Evolutionary conservation across 2,329 filamentous ascomycete species (phyloP).

Genomic region (Xylariaceae sp.): DNA sequence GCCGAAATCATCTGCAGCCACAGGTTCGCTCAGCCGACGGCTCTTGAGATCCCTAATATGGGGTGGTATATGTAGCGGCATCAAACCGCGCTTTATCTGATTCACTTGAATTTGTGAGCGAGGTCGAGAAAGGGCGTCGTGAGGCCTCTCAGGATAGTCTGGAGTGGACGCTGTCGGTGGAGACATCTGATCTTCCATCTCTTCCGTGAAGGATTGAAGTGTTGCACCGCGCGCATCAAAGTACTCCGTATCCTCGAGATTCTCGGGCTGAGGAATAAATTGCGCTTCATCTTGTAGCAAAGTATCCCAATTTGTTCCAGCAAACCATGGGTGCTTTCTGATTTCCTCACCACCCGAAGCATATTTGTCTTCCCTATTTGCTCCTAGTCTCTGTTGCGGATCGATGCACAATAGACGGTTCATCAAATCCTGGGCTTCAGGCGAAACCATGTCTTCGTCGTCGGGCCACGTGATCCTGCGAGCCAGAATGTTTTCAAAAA

Average conservation of each 20-base stretch:
- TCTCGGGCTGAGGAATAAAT: constrained; percentile 87
- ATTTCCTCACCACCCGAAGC: constrained; percentile 87
- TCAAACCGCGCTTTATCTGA: constrained; percentile 82
- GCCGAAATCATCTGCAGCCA: constrained; percentile 87
- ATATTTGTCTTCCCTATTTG: constrained; percentile 80
- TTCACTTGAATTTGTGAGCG: constrained; percentile 71
- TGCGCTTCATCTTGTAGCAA: constrained; percentile 93
- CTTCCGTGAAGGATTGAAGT: constrained; percentile 85
- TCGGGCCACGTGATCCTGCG: constrained; percentile 91
- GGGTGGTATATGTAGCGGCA: constrained; percentile 93
- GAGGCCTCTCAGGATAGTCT: constrained; percentile 83
- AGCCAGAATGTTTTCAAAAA: constrained; percentile 93
- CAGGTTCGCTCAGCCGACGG: constrained; percentile 84
- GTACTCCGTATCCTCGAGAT: constrained; percentile 96
- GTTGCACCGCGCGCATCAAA: constrained; percentile 91
- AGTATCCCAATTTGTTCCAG: constrained; percentile 81
- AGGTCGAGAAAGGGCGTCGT: constrained; percentile 89
- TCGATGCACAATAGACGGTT: constrained; percentile 86
- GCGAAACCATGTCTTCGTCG: constrained; percentile 72
- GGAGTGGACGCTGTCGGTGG: constrained; percentile 68
- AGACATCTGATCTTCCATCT: constrained; percentile 84
- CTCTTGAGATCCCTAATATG: constrained; percentile 90
- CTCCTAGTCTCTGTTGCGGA: constrained; percentile 75
- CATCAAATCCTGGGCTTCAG: constrained; percentile 90
- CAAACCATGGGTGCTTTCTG: constrained; percentile 83